These are phyloP conservation scores for Candida maris DNA, from an alignment of 805 yeast genomes.

Conservation along the genomic window DNA sequence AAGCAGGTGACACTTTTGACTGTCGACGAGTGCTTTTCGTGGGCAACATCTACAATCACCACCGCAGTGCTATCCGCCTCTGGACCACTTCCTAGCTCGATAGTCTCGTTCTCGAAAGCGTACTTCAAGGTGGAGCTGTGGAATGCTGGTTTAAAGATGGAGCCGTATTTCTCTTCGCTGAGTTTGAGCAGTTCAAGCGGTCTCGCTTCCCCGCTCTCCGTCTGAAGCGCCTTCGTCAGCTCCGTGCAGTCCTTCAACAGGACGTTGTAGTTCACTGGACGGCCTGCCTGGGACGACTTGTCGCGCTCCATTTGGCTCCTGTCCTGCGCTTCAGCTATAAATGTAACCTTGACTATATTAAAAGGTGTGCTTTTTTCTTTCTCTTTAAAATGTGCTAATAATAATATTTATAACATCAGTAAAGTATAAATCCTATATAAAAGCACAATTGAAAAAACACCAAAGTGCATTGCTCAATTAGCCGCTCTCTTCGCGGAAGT, in stretches of 20 bases:
- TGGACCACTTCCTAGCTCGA: constrained; percentile 8
- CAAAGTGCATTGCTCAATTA: constrained; percentile 3
- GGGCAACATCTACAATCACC: constrained; percentile 11
- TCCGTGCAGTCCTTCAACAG: constrained; percentile 9
- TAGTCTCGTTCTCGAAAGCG: constrained; percentile 12
- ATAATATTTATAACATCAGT: background rate
- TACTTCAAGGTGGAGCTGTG: constrained; percentile 1
- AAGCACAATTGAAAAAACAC: background rate
- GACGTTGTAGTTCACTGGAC: constrained; percentile 5
- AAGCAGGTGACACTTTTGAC: constrained; percentile 11
- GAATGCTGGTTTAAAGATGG: constrained; percentile 4
- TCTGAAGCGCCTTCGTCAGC: constrained; percentile 12
- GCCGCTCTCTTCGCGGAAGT: constrained; percentile 65
- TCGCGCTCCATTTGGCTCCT: too few species aligned
- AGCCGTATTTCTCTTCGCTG: background rate
- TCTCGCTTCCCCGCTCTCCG: background rate
- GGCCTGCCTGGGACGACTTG: too few species aligned
- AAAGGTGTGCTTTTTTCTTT: too few species aligned
- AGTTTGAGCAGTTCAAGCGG: background rate
- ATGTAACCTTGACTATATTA: too few species aligned
- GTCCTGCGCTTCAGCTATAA: too few species aligned
- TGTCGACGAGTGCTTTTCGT: constrained; percentile 1
- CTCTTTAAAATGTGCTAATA: background rate
- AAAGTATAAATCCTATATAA: background rate
- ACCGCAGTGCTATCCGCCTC: constrained; percentile 6